A percentile compares a stretch with the other conserved stretches of the same genome.
Evolutionary conservation across 768 basidiomycete genomes (phyloP).

Genomic region (Podaxis sp.): DNA sequence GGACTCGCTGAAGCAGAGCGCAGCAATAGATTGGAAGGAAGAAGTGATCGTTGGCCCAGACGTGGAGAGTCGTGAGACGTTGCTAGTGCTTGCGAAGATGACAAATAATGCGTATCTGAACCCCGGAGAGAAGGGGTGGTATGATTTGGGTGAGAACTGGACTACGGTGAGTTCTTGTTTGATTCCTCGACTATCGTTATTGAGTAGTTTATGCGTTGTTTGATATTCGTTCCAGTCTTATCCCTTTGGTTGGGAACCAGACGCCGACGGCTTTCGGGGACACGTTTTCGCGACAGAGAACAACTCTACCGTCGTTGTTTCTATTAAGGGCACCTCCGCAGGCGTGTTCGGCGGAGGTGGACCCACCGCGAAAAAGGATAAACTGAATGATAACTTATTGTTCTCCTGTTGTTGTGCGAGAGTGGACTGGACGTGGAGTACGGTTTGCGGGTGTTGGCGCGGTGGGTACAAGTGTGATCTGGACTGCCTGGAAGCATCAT

Average conservation of each 20-base stretch:
- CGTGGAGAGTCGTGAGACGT: slow-evolving; percentile 69
- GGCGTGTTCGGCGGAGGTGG: slow-evolving; percentile 72
- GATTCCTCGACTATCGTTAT: slow-evolving; percentile 1
- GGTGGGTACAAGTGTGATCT: slow-evolving; percentile 81
- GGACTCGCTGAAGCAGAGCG: slow-evolving; percentile 46
- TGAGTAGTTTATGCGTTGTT: not conserved
- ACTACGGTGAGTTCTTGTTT: slow-evolving; percentile 41
- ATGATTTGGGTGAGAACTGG: slow-evolving; percentile 68
- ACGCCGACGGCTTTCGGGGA: slow-evolving; percentile 85
- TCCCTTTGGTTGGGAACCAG: slow-evolving; percentile 92
- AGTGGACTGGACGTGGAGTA: slow-evolving; percentile 91
- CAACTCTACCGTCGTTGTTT: slow-evolving; percentile 81
- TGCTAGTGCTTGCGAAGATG: slow-evolving; percentile 91
- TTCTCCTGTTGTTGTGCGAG: slow-evolving; percentile 95
- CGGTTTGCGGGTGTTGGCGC: slow-evolving; percentile 88
- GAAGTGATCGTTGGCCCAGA: slow-evolving; percentile 75
- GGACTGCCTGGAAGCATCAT: slow-evolving; percentile 71
- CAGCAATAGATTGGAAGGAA: slow-evolving; percentile 66
- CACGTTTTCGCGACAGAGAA: slow-evolving; percentile 85
- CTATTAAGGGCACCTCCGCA: slow-evolving; percentile 94
- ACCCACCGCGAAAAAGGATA: slow-evolving; percentile 89
- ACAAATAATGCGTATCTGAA: slow-evolving; percentile 86
- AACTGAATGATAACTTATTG: slow-evolving; percentile 88
- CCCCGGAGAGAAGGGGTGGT: slow-evolving; percentile 71
- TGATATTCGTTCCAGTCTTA: slow-evolving; percentile 44